A percentile compares a stretch with the other conserved stretches of the same genome.
Evolutionary conservation across 2,329 filamentous ascomycete genomes (phyloP).

Genomic region (Colletotrichum sp.): DNA sequence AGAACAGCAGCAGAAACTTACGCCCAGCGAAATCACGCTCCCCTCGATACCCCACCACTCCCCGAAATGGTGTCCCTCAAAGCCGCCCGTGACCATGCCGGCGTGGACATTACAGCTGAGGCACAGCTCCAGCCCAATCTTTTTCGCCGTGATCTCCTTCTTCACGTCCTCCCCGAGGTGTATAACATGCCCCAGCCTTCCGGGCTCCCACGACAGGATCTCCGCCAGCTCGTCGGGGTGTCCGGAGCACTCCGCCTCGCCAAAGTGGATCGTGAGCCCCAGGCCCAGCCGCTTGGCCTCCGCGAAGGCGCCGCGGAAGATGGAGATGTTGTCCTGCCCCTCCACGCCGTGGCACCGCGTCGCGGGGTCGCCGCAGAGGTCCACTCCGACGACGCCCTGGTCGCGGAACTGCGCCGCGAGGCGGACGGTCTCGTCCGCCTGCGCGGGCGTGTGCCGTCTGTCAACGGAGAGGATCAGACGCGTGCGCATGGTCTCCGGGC

Average conservation of each 20-base stretch:
- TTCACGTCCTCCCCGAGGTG: constrained; percentile 69
- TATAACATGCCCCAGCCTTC: constrained; percentile 80
- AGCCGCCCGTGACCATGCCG: constrained; percentile 71
- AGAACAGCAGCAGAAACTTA: constrained; percentile 48
- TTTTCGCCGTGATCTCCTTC: constrained; percentile 52
- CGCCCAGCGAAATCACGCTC: constrained; percentile 69
- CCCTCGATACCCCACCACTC: constrained; percentile 67
- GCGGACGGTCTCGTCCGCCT: constrained; percentile 68
- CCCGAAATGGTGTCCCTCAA: constrained; percentile 77
- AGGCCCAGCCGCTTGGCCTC: constrained; percentile 61
- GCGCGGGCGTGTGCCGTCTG: constrained; percentile 61
- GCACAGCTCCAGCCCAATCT: constrained; percentile 75
- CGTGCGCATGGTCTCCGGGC: constrained; percentile 53
- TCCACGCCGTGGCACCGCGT: constrained; percentile 56
- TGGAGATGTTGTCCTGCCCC: constrained; percentile 58
- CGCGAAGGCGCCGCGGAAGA: constrained; percentile 64
- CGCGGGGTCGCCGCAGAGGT: constrained; percentile 78
- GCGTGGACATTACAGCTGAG: constrained; percentile 82
- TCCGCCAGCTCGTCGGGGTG: constrained; percentile 64
- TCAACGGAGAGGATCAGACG: constrained; percentile 79
- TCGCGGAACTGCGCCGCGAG: constrained; percentile 62
- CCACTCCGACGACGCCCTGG: constrained; percentile 71
- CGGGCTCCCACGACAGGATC: constrained; percentile 69
- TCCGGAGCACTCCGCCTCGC: constrained; percentile 66
- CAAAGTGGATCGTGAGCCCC: constrained; percentile 78